Evolutionary conservation across 768 basidiomycete species (phyloP).

Genomic region (Macrolepiota dolichaula): DNA sequence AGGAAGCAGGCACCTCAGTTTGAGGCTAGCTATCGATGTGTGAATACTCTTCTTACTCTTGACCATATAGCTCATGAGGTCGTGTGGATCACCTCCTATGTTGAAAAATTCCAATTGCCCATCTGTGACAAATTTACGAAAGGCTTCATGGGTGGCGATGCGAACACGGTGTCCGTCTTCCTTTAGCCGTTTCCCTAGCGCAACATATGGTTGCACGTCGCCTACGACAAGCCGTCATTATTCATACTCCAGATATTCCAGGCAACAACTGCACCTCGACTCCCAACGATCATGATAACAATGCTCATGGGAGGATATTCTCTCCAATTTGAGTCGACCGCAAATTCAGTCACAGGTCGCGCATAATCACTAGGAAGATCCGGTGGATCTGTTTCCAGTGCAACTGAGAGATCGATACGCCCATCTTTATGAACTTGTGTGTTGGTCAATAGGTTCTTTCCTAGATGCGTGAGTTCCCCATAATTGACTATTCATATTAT

Average conservation of each 20-base stretch:
- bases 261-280: constrained; percentile 39
- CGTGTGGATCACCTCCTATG: constrained; percentile 60
- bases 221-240: constrained; percentile 28
- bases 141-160: constrained; percentile 61
- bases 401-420: constrained; percentile 42
- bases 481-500: constrained; percentile 25
- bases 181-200: constrained; percentile 45
- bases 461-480: constrained; percentile 33
- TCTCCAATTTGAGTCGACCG: constrained; percentile 24
- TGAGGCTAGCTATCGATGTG: background rate
- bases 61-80: constrained; percentile 73
- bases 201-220: constrained; percentile 66
- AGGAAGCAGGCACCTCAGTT: too few species aligned
- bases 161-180: constrained; percentile 56
- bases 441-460: constrained; percentile 38
- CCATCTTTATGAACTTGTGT: constrained; percentile 42
- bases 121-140: constrained; percentile 49
- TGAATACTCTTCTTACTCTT: constrained; percentile 40
- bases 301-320: constrained; percentile 45
- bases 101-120: constrained; percentile 55
- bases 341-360: constrained; percentile 46
- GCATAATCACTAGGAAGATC: constrained; percentile 47
- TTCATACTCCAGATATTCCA: background rate
- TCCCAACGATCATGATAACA: constrained; percentile 67
- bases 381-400: constrained; percentile 46